These are phyloP conservation scores for Jamesozyma rosinii DNA, from an alignment of 805 yeast species.

Conservation along the genomic window DNA sequence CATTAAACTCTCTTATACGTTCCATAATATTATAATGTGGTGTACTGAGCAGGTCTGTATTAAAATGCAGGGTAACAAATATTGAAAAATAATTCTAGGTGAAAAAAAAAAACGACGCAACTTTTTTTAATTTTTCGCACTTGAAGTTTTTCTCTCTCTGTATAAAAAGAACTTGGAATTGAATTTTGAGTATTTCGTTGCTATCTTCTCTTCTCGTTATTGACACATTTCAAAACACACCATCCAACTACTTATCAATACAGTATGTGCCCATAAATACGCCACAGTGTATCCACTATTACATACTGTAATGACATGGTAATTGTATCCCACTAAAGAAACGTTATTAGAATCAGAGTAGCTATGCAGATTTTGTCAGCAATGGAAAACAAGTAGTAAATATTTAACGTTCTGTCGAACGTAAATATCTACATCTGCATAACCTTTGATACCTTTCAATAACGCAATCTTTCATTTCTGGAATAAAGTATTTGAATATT, in stretches of 20 bases:
- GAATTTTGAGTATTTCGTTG: not conserved
- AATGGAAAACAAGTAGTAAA: constrained; percentile 6
- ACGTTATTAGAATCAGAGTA: constrained; percentile 11
- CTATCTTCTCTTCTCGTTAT: not conserved
- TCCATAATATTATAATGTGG: too few relatives aligned
- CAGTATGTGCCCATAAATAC: not conserved
- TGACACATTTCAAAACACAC: not conserved
- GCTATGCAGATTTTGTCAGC: not conserved
- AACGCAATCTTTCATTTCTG: constrained; percentile 1
- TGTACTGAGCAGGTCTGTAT: too few relatives aligned
- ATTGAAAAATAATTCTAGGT: too few relatives aligned
- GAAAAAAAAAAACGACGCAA: not conserved
- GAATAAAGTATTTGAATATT: not conserved
- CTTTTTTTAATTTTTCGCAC: too few relatives aligned
- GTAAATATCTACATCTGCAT: constrained; percentile 6
- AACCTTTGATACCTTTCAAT: constrained; percentile 13
- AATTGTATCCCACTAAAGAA: constrained; percentile 1
- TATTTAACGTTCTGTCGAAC: constrained; percentile 11
- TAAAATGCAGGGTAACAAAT: too few relatives aligned
- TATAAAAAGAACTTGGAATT: not conserved
- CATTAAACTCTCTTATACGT: too few relatives aligned
- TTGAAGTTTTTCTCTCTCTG: too few relatives aligned
- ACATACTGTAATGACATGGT: not conserved
- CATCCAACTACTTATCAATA: not conserved
- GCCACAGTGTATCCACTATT: not conserved